Evolutionary conservation across 1,139 yeast species (phyloP), one percentile per base, ranked within the genome.

Genomic region (Geotrichum restrictum): DNA sequence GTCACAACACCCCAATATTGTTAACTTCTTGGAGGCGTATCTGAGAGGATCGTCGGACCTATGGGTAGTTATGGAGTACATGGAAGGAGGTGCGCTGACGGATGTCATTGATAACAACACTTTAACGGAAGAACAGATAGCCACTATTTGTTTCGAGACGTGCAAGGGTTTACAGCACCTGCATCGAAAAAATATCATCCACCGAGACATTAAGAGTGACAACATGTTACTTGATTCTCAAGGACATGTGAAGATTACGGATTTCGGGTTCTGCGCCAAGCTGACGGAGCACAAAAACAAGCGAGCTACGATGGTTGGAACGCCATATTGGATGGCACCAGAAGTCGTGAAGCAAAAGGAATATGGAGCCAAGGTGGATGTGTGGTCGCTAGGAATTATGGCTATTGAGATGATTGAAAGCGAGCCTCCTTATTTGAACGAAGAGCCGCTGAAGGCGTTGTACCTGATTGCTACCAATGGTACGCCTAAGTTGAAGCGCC

Each of bases 301-400:
- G 70, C 80, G 98, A 59, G 97, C 97, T 8, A 93, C 98, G 0
- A 89, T 93, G 97, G 98, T 91, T 3, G 98, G 98, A 38, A 93
- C 98, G 0, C 98, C 98, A 11, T 93, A 93, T 69, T 93, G 98
- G 98, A 93, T 93, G 98, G 98, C 98, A 0, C 98, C 98, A 2
- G 98, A 93, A 71, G 98, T 93, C 48, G 97, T 93, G 51, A 88
- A 89, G 70, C 97, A 91, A 64, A 88, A 89, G 69, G 96, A 89
- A 64, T 93, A 93, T 64, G 98, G 91, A 62, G 96, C 88, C 61
- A 93, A 93, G 69, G 97, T 93, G 21, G 98, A 93, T 69, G 94
- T 94, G 38, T 93, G 98, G 98, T 88, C 96, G 2, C 74, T 93
- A 58, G 98, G 98, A 59, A 93, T 93, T 61, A 94, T 93, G 98